Conservation (phyloP, 352 stramenopile genomes). For the Pythium utonaiense region DNA sequence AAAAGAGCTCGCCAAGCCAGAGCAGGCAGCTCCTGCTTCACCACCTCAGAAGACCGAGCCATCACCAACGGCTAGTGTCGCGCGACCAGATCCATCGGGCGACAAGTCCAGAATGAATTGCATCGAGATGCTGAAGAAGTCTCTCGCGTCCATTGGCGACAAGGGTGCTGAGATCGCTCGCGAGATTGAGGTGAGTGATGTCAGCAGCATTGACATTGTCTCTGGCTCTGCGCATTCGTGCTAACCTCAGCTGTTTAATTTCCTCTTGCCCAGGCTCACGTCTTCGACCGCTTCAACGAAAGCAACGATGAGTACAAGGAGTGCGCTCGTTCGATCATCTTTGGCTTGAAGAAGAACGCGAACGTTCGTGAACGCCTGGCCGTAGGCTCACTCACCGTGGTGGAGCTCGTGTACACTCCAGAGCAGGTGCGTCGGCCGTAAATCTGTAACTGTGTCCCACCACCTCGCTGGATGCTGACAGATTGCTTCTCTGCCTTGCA, state of each 20-base stretch:
- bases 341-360: conserved; percentile 69
- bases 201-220: too few species aligned
- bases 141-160: conserved; percentile 41
- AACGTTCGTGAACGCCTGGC: conserved; percentile 62
- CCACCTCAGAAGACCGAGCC: conserved; percentile 13
- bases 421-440: conserved; percentile 76
- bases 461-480: neutral
- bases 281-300: conserved; percentile 83
- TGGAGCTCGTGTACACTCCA: conserved; percentile 71
- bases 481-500: conserved; percentile 6
- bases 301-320: conserved; percentile 71
- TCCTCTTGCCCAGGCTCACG: conserved; percentile 31
- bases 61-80: neutral
- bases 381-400: conserved; percentile 50
- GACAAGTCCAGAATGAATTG: conserved; percentile 60
- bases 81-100: conserved; percentile 34
- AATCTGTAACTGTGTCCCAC: too few species aligned
- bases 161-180: conserved; percentile 42
- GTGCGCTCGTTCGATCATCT: conserved; percentile 75
- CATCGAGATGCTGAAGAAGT: conserved; percentile 65
- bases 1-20: neutral
- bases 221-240: too few species aligned
- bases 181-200: conserved; percentile 57
- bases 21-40: neutral
- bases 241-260: too few species aligned